Conservation (phyloP, 345 rosid species). For the Capsella bursapastoris region DNA sequence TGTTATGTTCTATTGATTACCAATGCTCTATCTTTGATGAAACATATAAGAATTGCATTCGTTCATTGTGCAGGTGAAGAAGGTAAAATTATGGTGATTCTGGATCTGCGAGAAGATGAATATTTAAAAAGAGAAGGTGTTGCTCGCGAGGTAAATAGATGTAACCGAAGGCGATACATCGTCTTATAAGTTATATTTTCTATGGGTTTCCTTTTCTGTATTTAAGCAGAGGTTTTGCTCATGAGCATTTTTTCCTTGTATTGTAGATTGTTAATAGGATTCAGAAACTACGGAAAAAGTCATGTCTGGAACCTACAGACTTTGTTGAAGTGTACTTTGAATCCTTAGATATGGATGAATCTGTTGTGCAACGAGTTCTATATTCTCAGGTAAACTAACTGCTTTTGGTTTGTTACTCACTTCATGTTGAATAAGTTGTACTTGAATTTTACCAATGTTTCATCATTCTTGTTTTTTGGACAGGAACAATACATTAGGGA, state of each 20-base stretch:
- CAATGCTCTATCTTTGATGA: conserved; percentile 2
- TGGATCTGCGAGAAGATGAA: conserved; percentile 86
- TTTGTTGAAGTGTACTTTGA: conserved; percentile 85
- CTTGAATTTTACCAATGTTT: not conserved
- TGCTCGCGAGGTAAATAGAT: conserved; percentile 82
- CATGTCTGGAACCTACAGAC: conserved; percentile 86
- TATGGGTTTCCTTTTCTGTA: not conserved
- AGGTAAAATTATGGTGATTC: conserved; percentile 92
- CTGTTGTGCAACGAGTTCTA: conserved; percentile 56
- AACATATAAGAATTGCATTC: not conserved
- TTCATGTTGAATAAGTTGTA: not conserved
- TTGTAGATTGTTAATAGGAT: conserved; percentile 81
- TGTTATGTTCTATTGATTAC: not conserved
- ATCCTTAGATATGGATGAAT: conserved; percentile 64
- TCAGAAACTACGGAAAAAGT: conserved; percentile 82
- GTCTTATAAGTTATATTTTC: not conserved
- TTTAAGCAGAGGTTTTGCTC: conserved; percentile 13
- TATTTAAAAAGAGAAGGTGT: conserved; percentile 81
- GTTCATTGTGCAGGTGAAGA: conserved; percentile 67
- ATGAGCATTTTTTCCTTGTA: conserved; percentile 27
- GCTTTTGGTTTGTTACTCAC: not conserved
- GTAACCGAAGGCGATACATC: not conserved
- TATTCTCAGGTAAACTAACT: conserved; percentile 4
- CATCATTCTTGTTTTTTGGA: conserved; percentile 19
- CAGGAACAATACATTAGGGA: conserved; percentile 80